These are phyloP conservation scores for Abelmoschus esculentus DNA, from an alignment of 345 rosid genomes.

Conservation along the genomic window DNA sequence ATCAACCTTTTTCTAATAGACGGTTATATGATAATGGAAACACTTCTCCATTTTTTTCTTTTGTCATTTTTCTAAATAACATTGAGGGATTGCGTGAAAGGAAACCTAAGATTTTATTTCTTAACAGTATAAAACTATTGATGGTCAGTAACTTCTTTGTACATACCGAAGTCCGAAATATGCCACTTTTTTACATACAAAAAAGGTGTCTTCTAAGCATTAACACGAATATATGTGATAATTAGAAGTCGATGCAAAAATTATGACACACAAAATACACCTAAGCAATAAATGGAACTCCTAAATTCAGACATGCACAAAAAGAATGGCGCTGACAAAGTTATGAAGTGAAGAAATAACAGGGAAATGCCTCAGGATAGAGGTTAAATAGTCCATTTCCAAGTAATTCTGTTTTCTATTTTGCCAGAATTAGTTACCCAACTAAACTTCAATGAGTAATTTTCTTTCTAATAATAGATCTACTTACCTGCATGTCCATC, in stretches of 20 bases:
- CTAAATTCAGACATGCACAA: background rate
- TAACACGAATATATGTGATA: background rate
- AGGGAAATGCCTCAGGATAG: background rate
- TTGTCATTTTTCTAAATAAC: background rate
- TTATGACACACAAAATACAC: background rate
- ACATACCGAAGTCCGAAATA: background rate
- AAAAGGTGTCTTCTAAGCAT: background rate
- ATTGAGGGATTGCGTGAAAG: background rate
- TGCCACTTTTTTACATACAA: no score
- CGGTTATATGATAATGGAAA: no score
- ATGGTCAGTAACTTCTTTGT: background rate
- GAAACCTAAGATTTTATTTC: background rate
- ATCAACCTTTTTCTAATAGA: no score
- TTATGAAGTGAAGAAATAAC: background rate
- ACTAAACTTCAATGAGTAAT: background rate
- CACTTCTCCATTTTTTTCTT: no score
- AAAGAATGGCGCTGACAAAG: background rate
- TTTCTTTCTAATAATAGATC: background rate
- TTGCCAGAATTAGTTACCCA: background rate
- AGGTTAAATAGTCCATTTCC: background rate
- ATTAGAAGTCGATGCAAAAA: background rate
- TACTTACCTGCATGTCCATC: background rate
- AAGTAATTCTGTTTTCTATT: background rate
- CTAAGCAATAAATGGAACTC: background rate
- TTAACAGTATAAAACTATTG: background rate